These are phyloP conservation scores for Calonectria multiphialidica DNA, from an alignment of 2,329 filamentous ascomycete species.

Conservation along the genomic window DNA sequence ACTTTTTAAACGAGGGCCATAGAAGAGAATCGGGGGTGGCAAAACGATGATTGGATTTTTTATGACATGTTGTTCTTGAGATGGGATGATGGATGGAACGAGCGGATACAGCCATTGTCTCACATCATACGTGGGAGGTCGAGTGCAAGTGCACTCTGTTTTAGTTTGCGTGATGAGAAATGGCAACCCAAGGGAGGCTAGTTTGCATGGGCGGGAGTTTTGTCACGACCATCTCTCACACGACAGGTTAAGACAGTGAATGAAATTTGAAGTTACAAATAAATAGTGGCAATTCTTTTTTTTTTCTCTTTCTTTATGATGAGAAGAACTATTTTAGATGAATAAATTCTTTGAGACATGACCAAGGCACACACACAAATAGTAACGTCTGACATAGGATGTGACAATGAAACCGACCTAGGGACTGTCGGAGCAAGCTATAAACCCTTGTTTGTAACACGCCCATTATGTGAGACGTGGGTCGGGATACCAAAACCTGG, in stretches of 20 bases:
- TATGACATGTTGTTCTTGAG: slow-evolving; percentile 42
- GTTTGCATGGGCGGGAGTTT: slow-evolving; percentile 40
- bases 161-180: slow-evolving; percentile 17
- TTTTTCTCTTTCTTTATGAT: slow-evolving; percentile 9
- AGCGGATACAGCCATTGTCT: slow-evolving; percentile 28
- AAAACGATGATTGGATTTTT: slow-evolving; percentile 45
- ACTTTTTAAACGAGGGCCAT: slow-evolving; percentile 39
- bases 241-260: slow-evolving; percentile 47
- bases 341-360: slow-evolving; percentile 28
- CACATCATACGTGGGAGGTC: slow-evolving; percentile 20
- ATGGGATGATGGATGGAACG: slow-evolving; percentile 34
- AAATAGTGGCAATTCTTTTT: slow-evolving; percentile 25
- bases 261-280: slow-evolving; percentile 33
- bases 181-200: slow-evolving; percentile 28
- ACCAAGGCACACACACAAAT: slow-evolving; percentile 7
- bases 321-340: slow-evolving; percentile 31
- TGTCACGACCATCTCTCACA: slow-evolving; percentile 46
- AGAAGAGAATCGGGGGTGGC: slow-evolving; percentile 41
- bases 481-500: not conserved
- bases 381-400: not conserved
- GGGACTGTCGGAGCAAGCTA: not conserved
- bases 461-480: not conserved
- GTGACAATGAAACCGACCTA: not conserved
- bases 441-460: not conserved
- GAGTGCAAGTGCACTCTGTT: slow-evolving; percentile 19